Percentiles rank a stretch among this genome's conserved stretches.
Evolutionary conservation across 306 rosid species (phyloP).

Genomic region (Malus asiatica): DNA sequence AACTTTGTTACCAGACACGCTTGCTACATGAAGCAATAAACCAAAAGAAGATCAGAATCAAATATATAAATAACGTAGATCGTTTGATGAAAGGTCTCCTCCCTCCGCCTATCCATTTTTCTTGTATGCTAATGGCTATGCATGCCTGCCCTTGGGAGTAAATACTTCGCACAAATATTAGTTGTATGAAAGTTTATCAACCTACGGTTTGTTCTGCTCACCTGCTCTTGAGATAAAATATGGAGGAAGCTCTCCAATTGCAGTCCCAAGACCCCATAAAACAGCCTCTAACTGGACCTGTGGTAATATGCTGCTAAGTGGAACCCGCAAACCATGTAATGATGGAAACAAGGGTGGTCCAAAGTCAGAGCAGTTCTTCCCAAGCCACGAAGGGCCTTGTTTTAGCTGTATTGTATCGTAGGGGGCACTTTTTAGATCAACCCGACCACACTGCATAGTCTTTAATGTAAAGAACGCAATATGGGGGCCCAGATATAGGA

Average conservation of each 20-base stretch:
- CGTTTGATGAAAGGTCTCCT: not conserved
- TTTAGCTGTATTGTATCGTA: conserved; percentile 89
- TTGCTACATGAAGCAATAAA: conserved; percentile 41
- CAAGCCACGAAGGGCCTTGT: conserved; percentile 91
- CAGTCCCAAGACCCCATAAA: conserved; percentile 96
- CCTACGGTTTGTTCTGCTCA: conserved; percentile 19
- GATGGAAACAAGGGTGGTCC: conserved; percentile 71
- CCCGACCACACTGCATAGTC: conserved; percentile 93
- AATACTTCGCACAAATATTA: not conserved
- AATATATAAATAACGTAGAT: not conserved
- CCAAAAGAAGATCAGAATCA: not conserved
- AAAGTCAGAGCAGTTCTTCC: conserved; percentile 75
- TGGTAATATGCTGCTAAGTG: conserved; percentile 77
- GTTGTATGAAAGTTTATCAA: not conserved
- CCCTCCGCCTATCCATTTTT: not conserved
- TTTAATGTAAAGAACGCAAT: conserved; percentile 86
- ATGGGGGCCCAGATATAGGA: conserved; percentile 96
- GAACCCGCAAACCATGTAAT: conserved; percentile 59
- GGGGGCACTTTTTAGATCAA: conserved; percentile 86
- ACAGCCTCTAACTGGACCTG: conserved; percentile 91
- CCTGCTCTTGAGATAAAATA: conserved; percentile 99
- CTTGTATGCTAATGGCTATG: not conserved
- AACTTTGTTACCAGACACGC: conserved; percentile 54
- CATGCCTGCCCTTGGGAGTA: not conserved
- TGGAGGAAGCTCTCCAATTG: conserved; percentile 99